Base-by-base conservation (phyloP, 805 yeast genomes). In the Millerago galiae region DNA sequence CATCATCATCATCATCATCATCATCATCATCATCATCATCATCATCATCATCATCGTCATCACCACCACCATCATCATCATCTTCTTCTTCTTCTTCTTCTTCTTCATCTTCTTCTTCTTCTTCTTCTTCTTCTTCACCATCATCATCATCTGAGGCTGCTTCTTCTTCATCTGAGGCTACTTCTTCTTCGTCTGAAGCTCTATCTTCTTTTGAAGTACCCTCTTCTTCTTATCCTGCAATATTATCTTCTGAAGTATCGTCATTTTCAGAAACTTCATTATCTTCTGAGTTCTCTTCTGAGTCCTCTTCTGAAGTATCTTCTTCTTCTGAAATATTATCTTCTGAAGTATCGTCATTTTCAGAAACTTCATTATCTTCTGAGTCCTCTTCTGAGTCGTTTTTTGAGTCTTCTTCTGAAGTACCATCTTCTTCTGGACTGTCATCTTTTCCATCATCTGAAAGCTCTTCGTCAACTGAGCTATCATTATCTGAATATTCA, bases 241-340 rank as follows among this genome's bases (percentile, higher is more conserved):
- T n/a, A 28, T 28, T 15, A 5, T 16, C 41, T 11, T 16, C 35
- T 16, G 37, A 8, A 11, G 16, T 38, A 17, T 28, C 43, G n/a
- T 27, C 46, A 8, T 14, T 18, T 15, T 25, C 34, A 27, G 31
- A 24, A 16, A 3, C 37, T 4, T 28, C 44, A n/a, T 28, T 40
- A 17, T 25, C 41, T 8, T 30, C 46, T 26, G 44, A 32, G 24
- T 17, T 17, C 14, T 31, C 40, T 11, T 15, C 38, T 25, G 32
- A 17, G 12, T n/a, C 33, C 33, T 29, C 39, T 37, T 34, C 42
- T 27, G 25, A 24, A 15, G 16, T 10, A 5, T 31, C 37, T 12
- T 37, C 41, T 9, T 24, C 47, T 11, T 35, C 41, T 13, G 15
- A 2, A 13, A 15, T n/a, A 28, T 28, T 15, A 5, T 16, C 41